Evolutionary conservation across 2,329 filamentous ascomycete genomes (phyloP).

Genomic region (Monosporascus sp.): DNA sequence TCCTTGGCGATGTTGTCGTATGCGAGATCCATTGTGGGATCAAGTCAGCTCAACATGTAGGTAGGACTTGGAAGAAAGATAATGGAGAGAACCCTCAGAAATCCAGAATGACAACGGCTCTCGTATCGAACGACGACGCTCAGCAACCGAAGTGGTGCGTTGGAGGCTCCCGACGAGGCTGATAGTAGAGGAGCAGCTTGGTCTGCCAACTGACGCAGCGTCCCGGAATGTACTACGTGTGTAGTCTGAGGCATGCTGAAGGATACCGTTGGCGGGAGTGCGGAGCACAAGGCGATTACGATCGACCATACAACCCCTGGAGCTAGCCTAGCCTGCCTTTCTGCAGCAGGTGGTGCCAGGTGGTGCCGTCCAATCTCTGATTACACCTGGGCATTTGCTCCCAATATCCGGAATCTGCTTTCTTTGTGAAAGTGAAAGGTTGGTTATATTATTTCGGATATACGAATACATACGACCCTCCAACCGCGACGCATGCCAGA

Average conservation of each 20-base stretch:
- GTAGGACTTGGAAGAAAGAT: background rate
- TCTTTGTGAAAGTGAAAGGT: background rate
- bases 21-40: conserved; percentile 74
- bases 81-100: too few relatives aligned
- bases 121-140: background rate
- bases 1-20: conserved; percentile 97
- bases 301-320: too few relatives aligned
- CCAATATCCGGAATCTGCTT: background rate
- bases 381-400: background rate
- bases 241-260: background rate
- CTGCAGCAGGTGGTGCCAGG: too few relatives aligned
- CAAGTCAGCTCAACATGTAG: background rate
- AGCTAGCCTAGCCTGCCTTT: too few relatives aligned
- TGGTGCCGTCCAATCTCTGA: too few relatives aligned
- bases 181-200: background rate
- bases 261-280: background rate
- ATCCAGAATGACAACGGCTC: background rate
- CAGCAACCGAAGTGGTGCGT: background rate
- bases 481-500: background rate
- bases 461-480: background rate
- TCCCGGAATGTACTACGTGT: background rate
- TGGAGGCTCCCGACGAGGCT: background rate
- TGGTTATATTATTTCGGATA: background rate
- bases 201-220: background rate
- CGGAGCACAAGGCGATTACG: too few relatives aligned